Evolutionary conservation across 495 filamentous ascomycete species (phyloP).

Genomic region (Sordaria brevicollis): DNA sequence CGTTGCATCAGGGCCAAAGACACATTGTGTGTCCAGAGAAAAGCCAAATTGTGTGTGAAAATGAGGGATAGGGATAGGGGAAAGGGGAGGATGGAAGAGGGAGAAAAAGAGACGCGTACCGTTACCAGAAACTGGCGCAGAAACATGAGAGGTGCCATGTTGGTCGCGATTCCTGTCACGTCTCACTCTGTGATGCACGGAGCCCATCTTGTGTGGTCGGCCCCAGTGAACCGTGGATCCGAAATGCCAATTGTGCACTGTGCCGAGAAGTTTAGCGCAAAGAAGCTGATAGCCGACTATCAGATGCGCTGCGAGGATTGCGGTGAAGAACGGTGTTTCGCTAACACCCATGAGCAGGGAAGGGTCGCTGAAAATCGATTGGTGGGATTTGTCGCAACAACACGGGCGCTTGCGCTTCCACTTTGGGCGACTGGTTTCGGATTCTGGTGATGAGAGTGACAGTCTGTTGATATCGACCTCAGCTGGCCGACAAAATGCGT

Average conservation of each 20-base stretch:
- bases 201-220: not conserved
- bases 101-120: conserved; percentile 23
- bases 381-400: not conserved
- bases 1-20: not conserved
- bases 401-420: not conserved
- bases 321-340: not conserved
- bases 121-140: conserved; percentile 9
- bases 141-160: conserved; percentile 1
- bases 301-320: not conserved
- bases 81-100: conserved; percentile 1
- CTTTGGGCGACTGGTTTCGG: not conserved
- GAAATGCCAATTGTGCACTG: not conserved
- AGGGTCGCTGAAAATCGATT: not conserved
- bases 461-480: not conserved
- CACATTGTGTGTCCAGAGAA: not conserved
- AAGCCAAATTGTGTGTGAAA: not conserved
- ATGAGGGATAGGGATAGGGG: not conserved
- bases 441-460: not conserved
- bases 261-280: not conserved
- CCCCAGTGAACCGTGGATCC: not conserved
- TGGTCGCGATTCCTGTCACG: not conserved
- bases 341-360: not conserved
- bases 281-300: not conserved
- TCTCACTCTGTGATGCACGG: not conserved
- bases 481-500: not conserved